phyloP scores from a whole-genome alignment of 192 early-diverging fungal species.

The Ambispora gerdemannii region DNA sequence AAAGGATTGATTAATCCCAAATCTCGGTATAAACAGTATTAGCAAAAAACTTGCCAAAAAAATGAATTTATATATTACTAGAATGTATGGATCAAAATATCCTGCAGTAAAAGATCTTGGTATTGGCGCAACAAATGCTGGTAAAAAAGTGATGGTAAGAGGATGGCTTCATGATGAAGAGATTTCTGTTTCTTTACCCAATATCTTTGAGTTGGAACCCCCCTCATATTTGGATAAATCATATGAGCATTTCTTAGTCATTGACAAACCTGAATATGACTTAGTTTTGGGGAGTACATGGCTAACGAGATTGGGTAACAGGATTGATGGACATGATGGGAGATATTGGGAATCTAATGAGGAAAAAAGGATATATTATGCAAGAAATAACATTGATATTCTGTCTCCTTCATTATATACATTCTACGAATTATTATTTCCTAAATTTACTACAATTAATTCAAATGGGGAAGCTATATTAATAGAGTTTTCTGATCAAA shows the following conservation, averaged over 20 bases:
- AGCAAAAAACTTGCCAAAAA: constrained; percentile 15
- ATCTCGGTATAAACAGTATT: not conserved
- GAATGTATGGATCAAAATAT: constrained; percentile 2
- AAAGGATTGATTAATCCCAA: not conserved
- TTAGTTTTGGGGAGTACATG: constrained; percentile 9
- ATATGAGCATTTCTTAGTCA: not conserved
- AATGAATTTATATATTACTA: constrained; percentile 12
- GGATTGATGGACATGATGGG: not conserved
- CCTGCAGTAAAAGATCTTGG: not conserved
- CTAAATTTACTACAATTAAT: too few species aligned
- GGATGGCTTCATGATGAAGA: constrained; percentile 14
- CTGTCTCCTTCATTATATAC: not conserved
- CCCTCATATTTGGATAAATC: constrained; percentile 2
- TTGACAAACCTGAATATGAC: constrained; percentile 25
- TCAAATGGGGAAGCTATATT: too few species aligned
- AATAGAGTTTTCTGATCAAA: too few species aligned
- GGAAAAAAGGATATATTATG: too few species aligned
- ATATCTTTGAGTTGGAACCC: constrained; percentile 11
- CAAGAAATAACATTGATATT: too few species aligned
- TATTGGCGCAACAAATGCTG: constrained; percentile 25
- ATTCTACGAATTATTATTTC: too few species aligned
- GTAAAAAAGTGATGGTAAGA: constrained; percentile 12
- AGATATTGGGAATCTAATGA: too few species aligned
- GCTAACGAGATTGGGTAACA: not conserved
- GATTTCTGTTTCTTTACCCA: constrained; percentile 2